phyloP scores from a whole-genome alignment of 164 flowering plant genomes.

The Kingdonia uniflora region DNA sequence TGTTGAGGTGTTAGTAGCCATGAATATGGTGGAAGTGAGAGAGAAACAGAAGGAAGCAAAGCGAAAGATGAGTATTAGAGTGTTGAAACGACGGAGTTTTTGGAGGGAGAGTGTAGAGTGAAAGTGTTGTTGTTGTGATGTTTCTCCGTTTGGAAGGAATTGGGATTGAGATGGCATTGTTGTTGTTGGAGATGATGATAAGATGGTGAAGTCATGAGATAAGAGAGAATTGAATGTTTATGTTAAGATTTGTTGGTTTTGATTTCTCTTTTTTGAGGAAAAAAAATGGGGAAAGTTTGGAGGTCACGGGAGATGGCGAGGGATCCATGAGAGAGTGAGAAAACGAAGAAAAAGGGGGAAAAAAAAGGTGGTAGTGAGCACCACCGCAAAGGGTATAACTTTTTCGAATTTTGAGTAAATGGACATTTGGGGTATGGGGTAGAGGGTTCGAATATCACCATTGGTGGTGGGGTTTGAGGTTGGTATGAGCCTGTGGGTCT shows the following conservation, averaged over 20 bases:
- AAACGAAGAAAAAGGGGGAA: neutral
- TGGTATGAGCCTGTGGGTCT: too few species aligned
- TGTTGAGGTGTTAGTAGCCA: conserved; percentile 55
- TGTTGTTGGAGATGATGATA: neutral
- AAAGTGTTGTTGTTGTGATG: conserved; percentile 27
- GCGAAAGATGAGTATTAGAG: conserved; percentile 54
- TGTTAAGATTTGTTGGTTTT: too few species aligned
- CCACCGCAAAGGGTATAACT: too few species aligned
- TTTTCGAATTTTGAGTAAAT: too few species aligned
- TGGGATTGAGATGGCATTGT: conserved; percentile 51
- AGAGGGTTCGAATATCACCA: too few species aligned
- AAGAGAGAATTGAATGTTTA: too few species aligned
- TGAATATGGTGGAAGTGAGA: conserved; percentile 63
- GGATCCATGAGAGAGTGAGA: conserved; percentile 9
- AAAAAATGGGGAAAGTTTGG: neutral
- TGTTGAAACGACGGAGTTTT: conserved; percentile 70
- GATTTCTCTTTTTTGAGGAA: neutral
- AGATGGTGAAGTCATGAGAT: too few species aligned
- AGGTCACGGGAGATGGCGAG: conserved; percentile 34
- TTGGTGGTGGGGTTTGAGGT: too few species aligned
- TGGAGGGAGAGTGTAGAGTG: conserved; percentile 67
- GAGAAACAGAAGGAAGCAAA: conserved; percentile 64
- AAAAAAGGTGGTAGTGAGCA: neutral
- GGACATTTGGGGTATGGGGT: too few species aligned
- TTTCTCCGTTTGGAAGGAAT: conserved; percentile 40